Evolutionary conservation across 2,329 filamentous ascomycete species (phyloP).

Genomic region (Stagonosporopsis tanaceti): DNA sequence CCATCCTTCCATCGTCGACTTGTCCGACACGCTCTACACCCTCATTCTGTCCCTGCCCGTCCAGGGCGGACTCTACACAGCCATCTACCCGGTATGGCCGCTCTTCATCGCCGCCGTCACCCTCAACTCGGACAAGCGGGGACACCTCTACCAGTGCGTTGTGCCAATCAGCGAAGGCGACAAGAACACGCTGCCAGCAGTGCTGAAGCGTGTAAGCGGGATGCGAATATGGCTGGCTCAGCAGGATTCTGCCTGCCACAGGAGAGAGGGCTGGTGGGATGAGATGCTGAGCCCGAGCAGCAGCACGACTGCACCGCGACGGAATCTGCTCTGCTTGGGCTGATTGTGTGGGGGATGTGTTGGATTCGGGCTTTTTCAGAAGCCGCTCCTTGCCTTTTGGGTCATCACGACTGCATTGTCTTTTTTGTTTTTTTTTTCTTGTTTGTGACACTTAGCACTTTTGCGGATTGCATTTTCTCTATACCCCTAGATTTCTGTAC

Average conservation of each 20-base stretch:
- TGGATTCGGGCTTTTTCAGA: not conserved
- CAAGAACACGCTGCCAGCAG: conserved; percentile 42
- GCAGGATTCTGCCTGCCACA: conserved; percentile 33
- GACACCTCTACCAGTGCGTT: conserved; percentile 41
- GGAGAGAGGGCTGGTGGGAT: conserved; percentile 44
- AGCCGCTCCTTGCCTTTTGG: too few species aligned
- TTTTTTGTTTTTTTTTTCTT: not conserved
- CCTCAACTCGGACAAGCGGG: conserved; percentile 42
- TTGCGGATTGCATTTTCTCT: not conserved
- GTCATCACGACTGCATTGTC: too few species aligned
- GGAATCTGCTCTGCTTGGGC: conserved; percentile 27
- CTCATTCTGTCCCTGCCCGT: conserved; percentile 41
- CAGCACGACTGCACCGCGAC: conserved; percentile 31
- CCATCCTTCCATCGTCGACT: conserved; percentile 39
- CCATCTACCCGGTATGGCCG: conserved; percentile 45
- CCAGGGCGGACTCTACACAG: conserved; percentile 43
- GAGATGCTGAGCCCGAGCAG: conserved; percentile 43
- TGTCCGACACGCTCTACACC: conserved; percentile 36
- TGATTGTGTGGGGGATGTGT: not conserved
- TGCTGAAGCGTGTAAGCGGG: conserved; percentile 41
- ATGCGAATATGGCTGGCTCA: conserved; percentile 42
- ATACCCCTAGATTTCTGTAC: conserved; percentile 6
- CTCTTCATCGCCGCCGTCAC: conserved; percentile 46
- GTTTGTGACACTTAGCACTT: not conserved
- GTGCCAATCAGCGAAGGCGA: conserved; percentile 44